Base-by-base conservation (phyloP, 177 flowering plant species). In the Vitis hybrid region DNA sequence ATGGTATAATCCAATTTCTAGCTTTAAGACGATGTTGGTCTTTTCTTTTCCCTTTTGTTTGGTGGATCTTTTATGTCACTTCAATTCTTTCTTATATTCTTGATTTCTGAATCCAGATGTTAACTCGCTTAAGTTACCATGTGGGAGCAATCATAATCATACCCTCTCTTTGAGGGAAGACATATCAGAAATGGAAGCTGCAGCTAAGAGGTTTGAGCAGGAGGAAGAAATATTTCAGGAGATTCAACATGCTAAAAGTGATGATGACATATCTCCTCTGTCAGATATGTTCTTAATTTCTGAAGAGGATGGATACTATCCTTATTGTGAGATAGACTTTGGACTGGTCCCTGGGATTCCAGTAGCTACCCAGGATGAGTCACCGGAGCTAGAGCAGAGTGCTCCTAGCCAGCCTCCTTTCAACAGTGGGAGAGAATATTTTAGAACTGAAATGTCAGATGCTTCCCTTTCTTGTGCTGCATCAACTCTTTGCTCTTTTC, bases 131-230 rank as follows among this genome's bases (percentile, higher is more conserved):
- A 76, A 75, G 57, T 81, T 87, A 51, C 69, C 85, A 49, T 96
- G 99, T 81, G 91, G 92, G 50, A 71, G 74, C 54, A 78, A 58
- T 7, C 8, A 39, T 39, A 5, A 39, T 73, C 71, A 61, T 53
- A 72, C 81, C 13, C 80, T 96, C 19, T 86, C 55, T 71, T 52
- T 84, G 59, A 87, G 98, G 78, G 87, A 85, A 61, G 86, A 88
- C 78, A 76, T 96, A 18, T 59, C 57, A 20, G 89, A 87, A 70
- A 78, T 96, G 93, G 98, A 96, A 83, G 80, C 84, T 73, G 90
- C 84, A 34, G 94, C 95, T n/a, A 86, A 74, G 80, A 80, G 75
- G 65, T 93, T 93, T 88, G 98, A 96, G 86, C 79, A 76, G 80
- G 91, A 92, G 65, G 79, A 71, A 31, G 77, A 72, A 64, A 67